Conservation (phyloP, 1,284 basidiomycete genomes). For the Melampsora americana region DNA sequence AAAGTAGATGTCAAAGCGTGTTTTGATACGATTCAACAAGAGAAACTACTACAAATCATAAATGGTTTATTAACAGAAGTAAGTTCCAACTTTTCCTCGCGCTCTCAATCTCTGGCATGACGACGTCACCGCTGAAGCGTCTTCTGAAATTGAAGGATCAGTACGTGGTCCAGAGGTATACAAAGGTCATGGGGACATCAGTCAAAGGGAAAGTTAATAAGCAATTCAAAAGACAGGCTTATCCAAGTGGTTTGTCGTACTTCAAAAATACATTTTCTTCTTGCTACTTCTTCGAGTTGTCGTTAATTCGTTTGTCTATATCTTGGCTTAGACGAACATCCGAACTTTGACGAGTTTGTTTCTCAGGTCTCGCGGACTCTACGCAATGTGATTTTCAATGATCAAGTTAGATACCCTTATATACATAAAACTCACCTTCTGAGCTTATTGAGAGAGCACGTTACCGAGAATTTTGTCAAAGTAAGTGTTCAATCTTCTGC, state of each 20-base stretch:
- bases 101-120: background rate
- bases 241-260: slow-evolving; percentile 62
- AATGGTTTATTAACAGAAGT: slow-evolving; percentile 71
- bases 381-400: slow-evolving; percentile 76
- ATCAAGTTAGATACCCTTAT: slow-evolving; percentile 68
- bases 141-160: slow-evolving; percentile 46
- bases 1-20: slow-evolving; percentile 94
- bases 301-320: background rate
- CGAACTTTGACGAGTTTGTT: slow-evolving; percentile 69
- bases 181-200: slow-evolving; percentile 59
- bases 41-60: slow-evolving; percentile 74
- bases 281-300: slow-evolving; percentile 12
- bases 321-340: slow-evolving; percentile 64
- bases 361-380: slow-evolving; percentile 64
- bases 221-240: slow-evolving; percentile 63
- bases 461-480: slow-evolving; percentile 86
- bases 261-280: background rate
- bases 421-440: slow-evolving; percentile 64
- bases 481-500: slow-evolving; percentile 55
- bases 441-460: slow-evolving; percentile 76
- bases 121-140: background rate
- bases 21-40: slow-evolving; percentile 93
- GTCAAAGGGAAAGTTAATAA: slow-evolving; percentile 61
- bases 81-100: slow-evolving; percentile 44
- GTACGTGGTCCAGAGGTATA: slow-evolving; percentile 64